These are phyloP conservation scores for Ilex aquifolium DNA, from an alignment of 257 asterid genomes.

Conservation along the genomic window DNA sequence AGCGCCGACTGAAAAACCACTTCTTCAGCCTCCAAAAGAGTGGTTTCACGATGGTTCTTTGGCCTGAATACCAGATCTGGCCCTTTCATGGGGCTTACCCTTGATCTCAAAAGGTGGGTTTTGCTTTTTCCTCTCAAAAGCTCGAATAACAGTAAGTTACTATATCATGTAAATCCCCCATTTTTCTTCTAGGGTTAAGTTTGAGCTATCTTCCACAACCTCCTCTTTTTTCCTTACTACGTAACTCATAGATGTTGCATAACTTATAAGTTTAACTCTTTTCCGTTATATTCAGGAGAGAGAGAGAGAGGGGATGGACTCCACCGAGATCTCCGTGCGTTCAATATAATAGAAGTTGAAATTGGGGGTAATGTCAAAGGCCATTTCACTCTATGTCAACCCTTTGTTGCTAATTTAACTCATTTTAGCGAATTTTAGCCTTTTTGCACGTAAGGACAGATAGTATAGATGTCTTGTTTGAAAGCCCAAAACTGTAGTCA, in stretches of 20 bases:
- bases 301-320: slow-evolving; percentile 6
- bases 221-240: neutral
- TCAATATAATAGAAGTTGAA: slow-evolving; percentile 17
- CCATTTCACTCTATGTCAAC: slow-evolving; percentile 34
- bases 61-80: slow-evolving; percentile 36
- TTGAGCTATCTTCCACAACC: slow-evolving; percentile 1
- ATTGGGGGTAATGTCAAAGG: slow-evolving; percentile 18
- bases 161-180: neutral
- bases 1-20: slow-evolving; percentile 18
- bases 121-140: neutral
- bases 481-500: slow-evolving; percentile 20
- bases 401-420: slow-evolving; percentile 12
- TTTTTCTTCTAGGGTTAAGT: neutral
- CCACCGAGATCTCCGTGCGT: slow-evolving; percentile 25
- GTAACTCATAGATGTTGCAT: neutral
- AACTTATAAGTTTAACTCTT: too few relatives aligned
- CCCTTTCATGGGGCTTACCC: slow-evolving; percentile 17
- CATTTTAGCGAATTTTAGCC: slow-evolving; percentile 10
- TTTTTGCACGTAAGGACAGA: slow-evolving; percentile 33
- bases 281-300: slow-evolving; percentile 13
- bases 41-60: slow-evolving; percentile 3
- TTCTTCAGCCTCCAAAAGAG: slow-evolving; percentile 6
- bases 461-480: slow-evolving; percentile 14
- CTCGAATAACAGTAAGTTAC: neutral
- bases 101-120: slow-evolving; percentile 16